Evolutionary conservation across 2,329 filamentous ascomycete species (phyloP), one percentile per base, ranked within the genome.

Genomic region (Aspergillus sp.): DNA sequence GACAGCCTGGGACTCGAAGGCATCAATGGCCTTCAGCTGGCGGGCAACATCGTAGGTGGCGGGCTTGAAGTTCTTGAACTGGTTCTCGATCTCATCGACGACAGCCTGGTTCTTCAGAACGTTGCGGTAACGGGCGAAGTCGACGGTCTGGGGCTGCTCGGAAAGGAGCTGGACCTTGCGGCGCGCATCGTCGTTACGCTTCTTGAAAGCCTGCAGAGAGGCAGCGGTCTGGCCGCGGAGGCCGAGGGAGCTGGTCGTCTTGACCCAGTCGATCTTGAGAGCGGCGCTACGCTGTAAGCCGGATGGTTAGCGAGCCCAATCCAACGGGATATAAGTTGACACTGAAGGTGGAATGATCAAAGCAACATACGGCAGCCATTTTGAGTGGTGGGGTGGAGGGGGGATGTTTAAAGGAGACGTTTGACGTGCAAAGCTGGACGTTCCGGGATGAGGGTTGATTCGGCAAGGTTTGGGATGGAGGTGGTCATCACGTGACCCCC

Each of bases 181-280:
- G 81, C 93, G 93, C 75, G 91, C 93, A 77, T 97, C 93, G 77
- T 99, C 95, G 85, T 98, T 97, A 82, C 95, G 93, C 88, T 96
- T 95, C 87, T 99, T 99, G 89, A 99, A 99, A 67, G 91, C 86
- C 78, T 93, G 89, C 62, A 99, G 91, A 62, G 93, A 90, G 72
- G 89, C 82, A 69, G 91, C 93, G 69, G 95, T 99, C 83, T 92
- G 90, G 78, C 95, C 95, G 79, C 91, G 91, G 79, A 99, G 91
- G 78, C 93, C 93, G 73, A 99, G 92, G 75, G 93, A 96, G 81
- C 86, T 87, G 80, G 89, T 89, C 75, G 99, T 87, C 83, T 96
- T 95, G 82, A 87, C 87, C 95, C 95, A 99, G 88, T 99, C 95
- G 85, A 99, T 87, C 87, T 98, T 99, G 81, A 96, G 87, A 80